These are phyloP conservation scores for Aureobasidium sp. DNA, from an alignment of 2,329 filamentous ascomycete genomes.

Conservation along the genomic window DNA sequence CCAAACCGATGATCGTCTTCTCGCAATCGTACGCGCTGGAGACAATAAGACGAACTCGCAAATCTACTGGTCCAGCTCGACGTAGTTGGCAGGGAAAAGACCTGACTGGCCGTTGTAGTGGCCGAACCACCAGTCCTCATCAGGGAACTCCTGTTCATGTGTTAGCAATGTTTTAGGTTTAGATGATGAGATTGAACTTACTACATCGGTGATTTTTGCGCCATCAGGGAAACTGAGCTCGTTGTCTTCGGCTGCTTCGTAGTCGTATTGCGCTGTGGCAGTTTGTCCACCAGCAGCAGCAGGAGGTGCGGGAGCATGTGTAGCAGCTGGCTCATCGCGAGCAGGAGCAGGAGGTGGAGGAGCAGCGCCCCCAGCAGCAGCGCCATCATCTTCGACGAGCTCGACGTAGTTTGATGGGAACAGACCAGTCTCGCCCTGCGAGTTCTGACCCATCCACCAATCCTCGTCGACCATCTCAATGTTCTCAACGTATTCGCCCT, in stretches of 20 bases:
- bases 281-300: constrained; percentile 41
- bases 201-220: constrained; percentile 70
- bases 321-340: constrained; percentile 28
- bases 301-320: constrained; percentile 26
- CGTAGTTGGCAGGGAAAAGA: constrained; percentile 61
- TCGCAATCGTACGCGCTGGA: background rate
- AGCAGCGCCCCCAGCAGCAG: constrained; percentile 34
- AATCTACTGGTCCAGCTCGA: constrained; percentile 39
- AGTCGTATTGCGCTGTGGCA: constrained; percentile 86
- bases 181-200: constrained; percentile 39
- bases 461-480: constrained; percentile 98
- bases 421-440: constrained; percentile 72
- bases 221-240: constrained; percentile 79
- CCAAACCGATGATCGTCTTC: background rate
- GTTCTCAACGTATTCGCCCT: constrained; percentile 81
- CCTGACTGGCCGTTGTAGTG: constrained; percentile 72
- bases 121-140: constrained; percentile 98
- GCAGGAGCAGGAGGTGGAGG: constrained; percentile 31
- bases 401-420: constrained; percentile 99
- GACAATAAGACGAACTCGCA: background rate
- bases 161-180: constrained; percentile 22
- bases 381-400: constrained; percentile 58
- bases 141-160: constrained; percentile 75
- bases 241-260: constrained; percentile 95
- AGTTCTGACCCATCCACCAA: constrained; percentile 97